phyloP scores from a whole-genome alignment of 306 rosid species.

The Phaseolus lunatus region DNA sequence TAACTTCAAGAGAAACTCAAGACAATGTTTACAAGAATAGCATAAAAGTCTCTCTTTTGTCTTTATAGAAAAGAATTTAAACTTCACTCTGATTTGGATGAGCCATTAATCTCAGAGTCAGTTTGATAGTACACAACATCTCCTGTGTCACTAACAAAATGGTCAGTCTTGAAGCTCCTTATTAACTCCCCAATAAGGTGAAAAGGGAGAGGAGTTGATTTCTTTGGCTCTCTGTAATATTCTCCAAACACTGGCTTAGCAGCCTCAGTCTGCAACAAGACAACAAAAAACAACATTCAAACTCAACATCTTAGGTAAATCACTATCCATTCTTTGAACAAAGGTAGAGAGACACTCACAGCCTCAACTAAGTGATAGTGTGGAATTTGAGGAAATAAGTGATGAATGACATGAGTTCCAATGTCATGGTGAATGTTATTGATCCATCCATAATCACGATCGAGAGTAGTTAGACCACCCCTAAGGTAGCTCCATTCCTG shows the following conservation, averaged over 20 bases:
- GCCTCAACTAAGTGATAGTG: constrained; percentile 88
- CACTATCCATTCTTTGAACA: background rate
- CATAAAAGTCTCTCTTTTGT: background rate
- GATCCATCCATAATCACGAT: constrained; percentile 92
- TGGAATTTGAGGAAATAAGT: constrained; percentile 85
- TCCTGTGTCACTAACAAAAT: constrained; percentile 86
- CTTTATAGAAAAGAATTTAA: background rate
- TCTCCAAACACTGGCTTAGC: constrained; percentile 84
- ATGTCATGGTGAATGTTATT: constrained; percentile 84
- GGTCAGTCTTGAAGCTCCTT: constrained; percentile 73
- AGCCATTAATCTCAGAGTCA: constrained; percentile 58
- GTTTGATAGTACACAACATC: constrained; percentile 89
- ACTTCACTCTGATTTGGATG: constrained; percentile 38
- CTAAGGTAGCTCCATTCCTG: constrained; percentile 85
- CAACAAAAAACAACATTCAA: constrained; percentile 37
- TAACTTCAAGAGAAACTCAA: constrained; percentile 30
- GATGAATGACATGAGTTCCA: constrained; percentile 84
- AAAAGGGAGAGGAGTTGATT: constrained; percentile 78
- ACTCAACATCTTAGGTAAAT: background rate
- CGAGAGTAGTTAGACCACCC: constrained; percentile 82
- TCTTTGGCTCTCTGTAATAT: constrained; percentile 81
- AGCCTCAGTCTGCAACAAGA: constrained; percentile 81
- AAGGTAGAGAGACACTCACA: constrained; percentile 62
- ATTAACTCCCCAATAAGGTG: constrained; percentile 76
- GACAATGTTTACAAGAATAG: background rate